A percentile compares a stretch with the other conserved stretches of the same genome.
phyloP scores from a whole-genome alignment of 2,329 filamentous ascomycete genomes.

The Aspergillus tanneri region DNA sequence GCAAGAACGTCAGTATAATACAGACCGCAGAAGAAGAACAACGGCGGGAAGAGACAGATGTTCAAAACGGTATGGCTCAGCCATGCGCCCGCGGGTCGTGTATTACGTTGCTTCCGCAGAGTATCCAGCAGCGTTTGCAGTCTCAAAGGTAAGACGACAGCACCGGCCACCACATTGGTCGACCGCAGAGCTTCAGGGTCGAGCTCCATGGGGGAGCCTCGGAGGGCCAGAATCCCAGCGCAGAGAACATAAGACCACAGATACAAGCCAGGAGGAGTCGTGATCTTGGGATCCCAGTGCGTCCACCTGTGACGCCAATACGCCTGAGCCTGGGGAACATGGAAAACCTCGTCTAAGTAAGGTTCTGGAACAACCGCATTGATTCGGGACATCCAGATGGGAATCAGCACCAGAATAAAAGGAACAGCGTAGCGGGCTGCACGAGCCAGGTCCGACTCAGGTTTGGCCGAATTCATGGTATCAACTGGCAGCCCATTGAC shows the following conservation, averaged over 20 bases:
- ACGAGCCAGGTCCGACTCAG: conserved; percentile 34
- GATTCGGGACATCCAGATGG: conserved; percentile 47
- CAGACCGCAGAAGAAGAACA: conserved; percentile 94
- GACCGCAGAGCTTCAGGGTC: conserved; percentile 36
- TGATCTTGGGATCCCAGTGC: conserved; percentile 95
- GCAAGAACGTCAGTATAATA: conserved; percentile 95
- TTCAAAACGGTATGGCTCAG: conserved; percentile 62
- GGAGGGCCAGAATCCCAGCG: conserved; percentile 23
- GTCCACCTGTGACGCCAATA: conserved; percentile 74
- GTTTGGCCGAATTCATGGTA: conserved; percentile 32
- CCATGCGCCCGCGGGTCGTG: conserved; percentile 31
- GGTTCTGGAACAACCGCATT: conserved; percentile 54
- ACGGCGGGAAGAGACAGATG: conserved; percentile 76
- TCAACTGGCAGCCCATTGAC: conserved; percentile 3
- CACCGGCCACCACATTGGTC: conserved; percentile 39
- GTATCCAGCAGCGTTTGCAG: conserved; percentile 56
- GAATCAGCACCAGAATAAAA: conserved; percentile 36
- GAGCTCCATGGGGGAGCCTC: conserved; percentile 33
- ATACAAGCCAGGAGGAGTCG: conserved; percentile 86
- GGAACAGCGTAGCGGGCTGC: conserved; percentile 39
- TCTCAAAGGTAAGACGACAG: conserved; percentile 45
- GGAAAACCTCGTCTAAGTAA: conserved; percentile 57
- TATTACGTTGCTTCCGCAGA: conserved; percentile 37
- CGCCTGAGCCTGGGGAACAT: conserved; percentile 84
- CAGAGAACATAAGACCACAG: conserved; percentile 51